Evolutionary conservation across 495 filamentous ascomycete species (phyloP).

Genomic region (Aspergillus kassunensis): DNA sequence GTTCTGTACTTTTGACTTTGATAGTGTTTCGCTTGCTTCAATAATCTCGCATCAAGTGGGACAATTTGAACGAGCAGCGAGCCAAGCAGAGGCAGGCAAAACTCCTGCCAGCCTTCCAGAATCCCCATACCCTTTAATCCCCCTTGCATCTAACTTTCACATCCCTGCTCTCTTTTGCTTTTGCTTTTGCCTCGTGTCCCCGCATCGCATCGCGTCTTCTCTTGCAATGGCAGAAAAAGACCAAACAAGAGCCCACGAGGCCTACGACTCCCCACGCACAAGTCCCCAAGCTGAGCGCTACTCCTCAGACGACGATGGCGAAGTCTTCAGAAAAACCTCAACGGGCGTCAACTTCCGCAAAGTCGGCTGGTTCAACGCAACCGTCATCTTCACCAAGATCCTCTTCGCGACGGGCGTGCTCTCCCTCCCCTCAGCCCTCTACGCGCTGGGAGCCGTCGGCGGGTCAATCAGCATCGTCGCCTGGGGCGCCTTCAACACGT

Average conservation of each 20-base stretch:
- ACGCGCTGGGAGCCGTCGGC: slow-evolving; percentile 57
- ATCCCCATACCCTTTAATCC: too few species aligned
- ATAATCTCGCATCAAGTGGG: too few species aligned
- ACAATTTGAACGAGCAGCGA: too few species aligned
- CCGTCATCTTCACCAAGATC: slow-evolving; percentile 54
- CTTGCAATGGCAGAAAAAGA: background rate
- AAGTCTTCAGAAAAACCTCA: slow-evolving; percentile 50
- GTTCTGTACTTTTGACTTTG: too few species aligned
- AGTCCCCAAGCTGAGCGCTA: background rate
- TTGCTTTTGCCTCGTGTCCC: background rate
- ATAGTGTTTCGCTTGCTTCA: too few species aligned
- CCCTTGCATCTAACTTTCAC: too few species aligned
- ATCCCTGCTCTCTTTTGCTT: too few species aligned
- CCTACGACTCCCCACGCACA: background rate
- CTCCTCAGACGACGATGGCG: slow-evolving; percentile 16
- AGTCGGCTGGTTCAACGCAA: slow-evolving; percentile 52
- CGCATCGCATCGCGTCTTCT: background rate
- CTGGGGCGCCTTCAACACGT: slow-evolving; percentile 61
- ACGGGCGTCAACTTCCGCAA: slow-evolving; percentile 53
- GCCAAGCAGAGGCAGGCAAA: too few species aligned
- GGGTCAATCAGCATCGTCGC: slow-evolving; percentile 53
- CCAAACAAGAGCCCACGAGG: background rate
- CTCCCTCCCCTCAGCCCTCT: slow-evolving; percentile 57
- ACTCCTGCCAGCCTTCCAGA: too few species aligned
- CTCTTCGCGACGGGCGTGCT: slow-evolving; percentile 56